phyloP scores from a whole-genome alignment of 192 early-diverging fungal species.

The Linnemannia exigua region DNA sequence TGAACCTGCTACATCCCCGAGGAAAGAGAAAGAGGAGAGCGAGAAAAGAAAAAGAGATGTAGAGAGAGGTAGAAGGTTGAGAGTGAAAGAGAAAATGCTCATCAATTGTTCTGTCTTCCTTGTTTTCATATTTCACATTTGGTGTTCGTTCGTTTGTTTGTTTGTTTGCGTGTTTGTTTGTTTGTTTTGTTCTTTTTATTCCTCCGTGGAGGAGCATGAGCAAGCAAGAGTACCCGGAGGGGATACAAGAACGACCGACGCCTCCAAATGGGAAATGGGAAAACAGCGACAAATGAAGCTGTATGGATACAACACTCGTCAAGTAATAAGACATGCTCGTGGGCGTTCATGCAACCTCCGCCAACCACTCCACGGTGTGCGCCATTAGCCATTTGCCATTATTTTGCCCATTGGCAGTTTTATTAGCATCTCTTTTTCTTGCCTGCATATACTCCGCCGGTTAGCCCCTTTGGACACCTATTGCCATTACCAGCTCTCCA shows the following conservation, averaged over 20 bases:
- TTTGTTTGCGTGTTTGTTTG: background rate
- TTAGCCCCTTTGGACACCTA: background rate
- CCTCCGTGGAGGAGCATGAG: background rate
- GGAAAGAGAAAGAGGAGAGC: background rate
- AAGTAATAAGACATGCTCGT: background rate
- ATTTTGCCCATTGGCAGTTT: too few relatives aligned
- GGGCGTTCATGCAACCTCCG: background rate
- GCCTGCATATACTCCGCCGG: background rate
- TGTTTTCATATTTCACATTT: background rate
- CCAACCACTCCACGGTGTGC: constrained; percentile 3
- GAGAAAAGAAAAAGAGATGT: background rate
- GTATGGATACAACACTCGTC: background rate
- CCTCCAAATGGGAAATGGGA: background rate
- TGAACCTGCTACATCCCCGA: background rate
- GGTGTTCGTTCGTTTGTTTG: background rate
- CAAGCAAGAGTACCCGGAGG: background rate
- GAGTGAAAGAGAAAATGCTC: background rate
- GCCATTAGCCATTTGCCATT: background rate
- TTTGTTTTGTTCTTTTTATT: background rate
- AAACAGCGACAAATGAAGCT: background rate
- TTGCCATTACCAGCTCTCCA: background rate
- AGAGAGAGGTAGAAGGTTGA: background rate
- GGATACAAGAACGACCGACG: background rate
- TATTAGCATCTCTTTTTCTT: background rate
- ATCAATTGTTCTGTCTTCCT: background rate